Base-by-base conservation (phyloP, 768 basidiomycete genomes). In the Pleurotus sapidus region DNA sequence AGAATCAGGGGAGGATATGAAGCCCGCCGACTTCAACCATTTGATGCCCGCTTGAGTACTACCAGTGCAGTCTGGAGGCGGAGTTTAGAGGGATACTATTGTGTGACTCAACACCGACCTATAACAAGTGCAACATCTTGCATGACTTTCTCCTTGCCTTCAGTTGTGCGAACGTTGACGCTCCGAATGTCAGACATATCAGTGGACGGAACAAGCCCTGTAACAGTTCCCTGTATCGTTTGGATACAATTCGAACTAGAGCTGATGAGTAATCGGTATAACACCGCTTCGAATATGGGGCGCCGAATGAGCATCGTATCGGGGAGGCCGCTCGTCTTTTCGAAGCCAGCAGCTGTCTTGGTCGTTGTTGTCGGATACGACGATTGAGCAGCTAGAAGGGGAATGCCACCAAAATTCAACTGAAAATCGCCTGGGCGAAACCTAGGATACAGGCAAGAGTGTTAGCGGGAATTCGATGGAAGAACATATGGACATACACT, bases 31-130 rank as follows among this genome's bases (percentile, higher is more conserved):
- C 49, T 53, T 40, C 5, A 67, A 50, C 61, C 61, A 61, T 20
- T 64, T 63, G 2, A 63, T 57, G n/a, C 66, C 67, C 2, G 57
- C 62, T 38, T 63, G 63, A 14, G 57, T 58, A 9, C 54, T 27
- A 2, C 66, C 68, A 4, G 67, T 67, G 51, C 67, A 65, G 39
- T 66, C 68, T 66, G 24, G 3, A 9, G 6, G 14, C 7, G 0
- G 9, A 30, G 1, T 9, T 30, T 30, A 30, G 30, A 30, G 2
- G 1, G 2, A 9, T 9, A 30, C 30, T 9, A 30, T 30, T 1
- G 30, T 30, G 11, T 20, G 20, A 20, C 20, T 34, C 34, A 5
- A 14, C 12, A 7, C 48, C 12, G 12, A 59, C 49, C 56, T 1
- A 53, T 58, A 17, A 63, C 55, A 1, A 63, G 40, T 2, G 34